These are phyloP conservation scores for Dactylis glomerata DNA, from an alignment of 176 grass and related monocot species.

Conservation along the genomic window DNA sequence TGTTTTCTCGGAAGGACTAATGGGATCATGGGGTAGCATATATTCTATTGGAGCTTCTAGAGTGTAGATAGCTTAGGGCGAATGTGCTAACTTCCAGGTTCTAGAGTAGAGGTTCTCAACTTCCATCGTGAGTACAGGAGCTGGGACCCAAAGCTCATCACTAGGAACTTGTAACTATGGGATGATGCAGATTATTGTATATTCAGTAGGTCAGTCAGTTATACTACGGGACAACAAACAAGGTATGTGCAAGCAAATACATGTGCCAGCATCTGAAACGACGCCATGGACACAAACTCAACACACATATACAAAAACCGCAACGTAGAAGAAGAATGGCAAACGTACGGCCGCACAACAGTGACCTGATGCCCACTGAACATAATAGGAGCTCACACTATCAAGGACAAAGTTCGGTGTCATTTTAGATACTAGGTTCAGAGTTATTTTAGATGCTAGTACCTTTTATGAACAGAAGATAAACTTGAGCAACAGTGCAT, in stretches of 20 bases:
- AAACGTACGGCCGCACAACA: background rate
- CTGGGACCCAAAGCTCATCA: background rate
- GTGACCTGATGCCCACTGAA: background rate
- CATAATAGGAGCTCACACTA: background rate
- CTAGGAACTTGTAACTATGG: background rate
- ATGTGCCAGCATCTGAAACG: background rate
- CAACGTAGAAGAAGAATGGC: too few relatives aligned
- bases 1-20: background rate
- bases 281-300: background rate
- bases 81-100: background rate
- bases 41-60: background rate
- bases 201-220: background rate
- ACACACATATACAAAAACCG: too few relatives aligned
- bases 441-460: background rate
- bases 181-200: background rate
- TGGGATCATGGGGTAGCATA: background rate
- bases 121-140: background rate
- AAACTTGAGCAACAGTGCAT: background rate
- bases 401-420: background rate
- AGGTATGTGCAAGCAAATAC: background rate
- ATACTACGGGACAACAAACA: background rate
- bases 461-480: background rate
- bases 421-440: background rate
- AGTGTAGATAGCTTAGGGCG: background rate
- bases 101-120: background rate